phyloP scores from a whole-genome alignment of 1,139 yeast species.

The Suhomyces anneliseae region DNA sequence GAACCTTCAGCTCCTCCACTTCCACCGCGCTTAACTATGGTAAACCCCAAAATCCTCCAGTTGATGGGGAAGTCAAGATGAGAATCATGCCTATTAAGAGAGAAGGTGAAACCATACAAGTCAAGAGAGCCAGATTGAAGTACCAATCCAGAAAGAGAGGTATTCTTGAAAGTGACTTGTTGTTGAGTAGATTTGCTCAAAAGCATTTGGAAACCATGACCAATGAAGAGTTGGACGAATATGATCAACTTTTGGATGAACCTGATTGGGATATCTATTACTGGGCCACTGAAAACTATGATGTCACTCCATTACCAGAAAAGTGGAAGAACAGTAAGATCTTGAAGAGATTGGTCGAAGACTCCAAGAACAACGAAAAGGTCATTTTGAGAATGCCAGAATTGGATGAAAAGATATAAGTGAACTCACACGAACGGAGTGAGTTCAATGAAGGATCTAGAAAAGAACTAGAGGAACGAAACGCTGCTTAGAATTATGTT shows the following conservation, averaged over 20 bases:
- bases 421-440: not conserved
- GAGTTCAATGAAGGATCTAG: no score
- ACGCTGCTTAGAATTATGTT: no score
- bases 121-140: constrained; percentile 78
- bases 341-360: constrained; percentile 65
- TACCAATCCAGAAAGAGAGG: constrained; percentile 97
- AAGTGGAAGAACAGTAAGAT: constrained; percentile 72
- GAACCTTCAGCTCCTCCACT: constrained; percentile 12
- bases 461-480: no score
- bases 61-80: constrained; percentile 35
- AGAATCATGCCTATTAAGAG: constrained; percentile 77
- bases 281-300: constrained; percentile 89
- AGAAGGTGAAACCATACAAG: constrained; percentile 69
- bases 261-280: constrained; percentile 98
- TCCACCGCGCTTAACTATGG: constrained; percentile 35
- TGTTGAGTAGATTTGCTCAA: constrained; percentile 83
- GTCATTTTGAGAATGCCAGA: constrained; percentile 87
- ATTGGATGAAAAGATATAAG: constrained; percentile 16
- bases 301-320: constrained; percentile 82
- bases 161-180: constrained; percentile 85
- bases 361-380: constrained; percentile 69
- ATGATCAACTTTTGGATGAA: constrained; percentile 82
- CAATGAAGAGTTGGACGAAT: constrained; percentile 76
- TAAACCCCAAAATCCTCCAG: constrained; percentile 46
- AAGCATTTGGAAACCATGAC: constrained; percentile 60